Base-by-base conservation (phyloP, 306 rosid species). In the Senna tora region DNA sequence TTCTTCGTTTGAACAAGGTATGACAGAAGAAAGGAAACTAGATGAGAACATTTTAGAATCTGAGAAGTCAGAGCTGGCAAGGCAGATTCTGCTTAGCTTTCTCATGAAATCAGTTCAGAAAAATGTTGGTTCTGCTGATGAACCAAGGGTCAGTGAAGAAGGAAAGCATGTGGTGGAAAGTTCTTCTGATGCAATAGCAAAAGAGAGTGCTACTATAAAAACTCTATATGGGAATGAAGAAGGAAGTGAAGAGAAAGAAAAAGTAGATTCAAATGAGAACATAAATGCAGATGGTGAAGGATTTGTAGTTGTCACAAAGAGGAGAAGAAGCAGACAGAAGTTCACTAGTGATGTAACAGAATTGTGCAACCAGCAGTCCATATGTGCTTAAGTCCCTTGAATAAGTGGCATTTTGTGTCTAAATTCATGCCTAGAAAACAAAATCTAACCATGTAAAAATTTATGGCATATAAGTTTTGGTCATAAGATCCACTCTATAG, bases 71-170 rank as follows among this genome's bases (percentile, higher is more conserved):
- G 98, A 91, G 84, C 88, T 94, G 30, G 98, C 90, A 39, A 87
- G 97, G 80, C 98, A 94, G 87, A 86, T 94, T 77, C 67, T 94
- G 83, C 86, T 94, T 21, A 84, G 98, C 84, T 82, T 91, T 78
- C 89, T 94, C 67, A 84, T 94, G 74, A 89, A 91, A 64, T 91
- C 98, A 42, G 97, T 81, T 33, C 87, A 76, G 79, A 80, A 86
- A 50, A 87, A 86, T 17, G 75, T 75, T 77, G 91, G 87, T 61
- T 56, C 85, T n/a, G 77, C 20, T 9, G 86, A 68, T 59, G 94
- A 87, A 64, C 73, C 84, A 71, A 59, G 59, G 39, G 75, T 32
- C 13, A 62, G 67, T 42, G 77, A 68, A 60, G 77, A 68, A 60
- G 84, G 72, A 69, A 80, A 76, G 58, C 43, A 36, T 28, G 75